Evolutionary conservation across 2,329 filamentous ascomycete species (phyloP), one percentile per base, ranked within the genome.

Genomic region (Periconia digitata): DNA sequence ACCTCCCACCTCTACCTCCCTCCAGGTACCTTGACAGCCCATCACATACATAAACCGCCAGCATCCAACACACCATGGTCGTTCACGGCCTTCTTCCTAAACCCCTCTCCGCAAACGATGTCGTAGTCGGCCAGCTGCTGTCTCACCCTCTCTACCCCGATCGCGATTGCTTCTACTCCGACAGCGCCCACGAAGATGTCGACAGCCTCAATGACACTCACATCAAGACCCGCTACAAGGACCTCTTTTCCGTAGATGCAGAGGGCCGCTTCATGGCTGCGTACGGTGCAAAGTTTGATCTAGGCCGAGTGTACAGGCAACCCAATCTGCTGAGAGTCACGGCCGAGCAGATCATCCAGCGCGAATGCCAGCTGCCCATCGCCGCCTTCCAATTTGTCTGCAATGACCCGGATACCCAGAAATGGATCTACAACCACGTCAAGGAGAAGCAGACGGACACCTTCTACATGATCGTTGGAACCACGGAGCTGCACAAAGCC

Each of bases 121-220:
- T 71, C 23, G 56, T 60, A 40, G 64, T 71, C 37, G 68, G 68
- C 50, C 68, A 70, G 56, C 66, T 71, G 40, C 58, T 71, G 16
- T 62, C 62, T 38, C 63, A 71, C 47, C 68, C 68, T 20, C 59
- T 71, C 12, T 64, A 70, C 48, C 68, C 68, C 52, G 68, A 70
- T 44, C 61, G 57, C 44, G 67, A 70, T 39, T 58, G 63, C 50
- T 71, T 70, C 58, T 69, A 67, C 47, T 67, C 65, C 16, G 56
- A 64, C 44, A 46, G 50, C n/a, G 63, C 67, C 17, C 64, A 67
- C 47, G 62, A 57, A 27, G 57, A 61, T 35, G 52, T 71, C 54
- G 68, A 71, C 54, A 66, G 68, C 22, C 62, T 71, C 51, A 71
- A 71, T 44, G 66, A 71, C 54, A 70, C 67, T 54, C 65, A 70